These are phyloP conservation scores for Ophiocordyceps robertsii DNA, from an alignment of 2,329 filamentous ascomycete species.

Conservation along the genomic window DNA sequence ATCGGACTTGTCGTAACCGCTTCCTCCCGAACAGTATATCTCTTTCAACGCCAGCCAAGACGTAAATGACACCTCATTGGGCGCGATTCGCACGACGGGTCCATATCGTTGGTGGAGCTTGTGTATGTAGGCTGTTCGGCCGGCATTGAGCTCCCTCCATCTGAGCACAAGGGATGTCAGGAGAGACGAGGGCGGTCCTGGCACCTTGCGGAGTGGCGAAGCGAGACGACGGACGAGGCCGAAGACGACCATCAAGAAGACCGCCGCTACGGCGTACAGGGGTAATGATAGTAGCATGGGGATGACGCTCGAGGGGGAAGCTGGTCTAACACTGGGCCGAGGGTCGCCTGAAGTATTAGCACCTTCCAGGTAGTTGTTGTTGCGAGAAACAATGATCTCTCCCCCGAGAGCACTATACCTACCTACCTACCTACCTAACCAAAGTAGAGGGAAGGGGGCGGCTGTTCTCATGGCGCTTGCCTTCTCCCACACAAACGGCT, in stretches of 20 bases:
- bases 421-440: too few relatives aligned
- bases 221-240: slow-evolving; percentile 13
- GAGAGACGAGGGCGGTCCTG: slow-evolving; percentile 33
- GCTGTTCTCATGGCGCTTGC: too few relatives aligned
- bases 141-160: slow-evolving; percentile 41
- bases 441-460: too few relatives aligned
- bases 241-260: slow-evolving; percentile 10
- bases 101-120: slow-evolving; percentile 40
- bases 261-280: slow-evolving; percentile 9
- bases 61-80: slow-evolving; percentile 46
- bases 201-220: slow-evolving; percentile 25
- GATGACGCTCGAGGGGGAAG: background rate
- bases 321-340: background rate
- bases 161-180: slow-evolving; percentile 38
- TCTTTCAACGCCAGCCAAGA: slow-evolving; percentile 43
- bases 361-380: too few relatives aligned
- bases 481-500: too few relatives aligned
- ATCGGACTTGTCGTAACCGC: slow-evolving; percentile 51
- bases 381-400: too few relatives aligned
- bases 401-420: too few relatives aligned
- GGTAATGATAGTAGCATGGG: slow-evolving; percentile 17
- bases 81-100: slow-evolving; percentile 41
- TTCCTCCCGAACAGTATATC: slow-evolving; percentile 48
- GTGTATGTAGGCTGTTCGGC: slow-evolving; percentile 42
- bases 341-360: background rate